Conservation (phyloP, 1,284 basidiomycete genomes). For the Cutaneotrichosporon dermatis region DNA sequence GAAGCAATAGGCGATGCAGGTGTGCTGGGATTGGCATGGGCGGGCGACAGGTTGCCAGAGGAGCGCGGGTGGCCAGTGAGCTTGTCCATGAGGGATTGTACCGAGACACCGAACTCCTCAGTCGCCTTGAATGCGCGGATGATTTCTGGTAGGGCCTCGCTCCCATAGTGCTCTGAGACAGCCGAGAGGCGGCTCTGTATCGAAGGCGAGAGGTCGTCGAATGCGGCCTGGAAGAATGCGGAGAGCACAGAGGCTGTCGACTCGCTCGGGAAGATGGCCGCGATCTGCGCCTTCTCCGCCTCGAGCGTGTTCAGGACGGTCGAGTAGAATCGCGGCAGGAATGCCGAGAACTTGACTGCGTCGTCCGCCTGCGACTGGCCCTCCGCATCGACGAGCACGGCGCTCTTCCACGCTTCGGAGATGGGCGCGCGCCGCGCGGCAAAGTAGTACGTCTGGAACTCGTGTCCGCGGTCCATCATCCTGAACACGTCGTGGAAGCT, state of each 20-base stretch:
- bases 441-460: slow-evolving; percentile 90
- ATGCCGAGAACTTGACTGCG: slow-evolving; percentile 55
- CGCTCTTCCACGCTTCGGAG: slow-evolving; percentile 64
- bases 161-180: slow-evolving; percentile 61
- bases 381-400: slow-evolving; percentile 6
- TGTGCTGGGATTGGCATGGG: not conserved
- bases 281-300: slow-evolving; percentile 67
- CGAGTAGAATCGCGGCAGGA: slow-evolving; percentile 62
- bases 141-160: slow-evolving; percentile 62
- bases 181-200: slow-evolving; percentile 69
- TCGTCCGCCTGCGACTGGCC: not conserved
- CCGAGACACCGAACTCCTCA: slow-evolving; percentile 69
- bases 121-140: slow-evolving; percentile 67
- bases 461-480: slow-evolving; percentile 80
- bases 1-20: too few species aligned
- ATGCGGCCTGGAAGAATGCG: slow-evolving; percentile 70
- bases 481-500: slow-evolving; percentile 76
- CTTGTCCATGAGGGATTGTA: slow-evolving; percentile 72
- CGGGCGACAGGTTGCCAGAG: slow-evolving; percentile 1
- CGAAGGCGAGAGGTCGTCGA: slow-evolving; percentile 71
- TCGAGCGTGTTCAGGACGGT: slow-evolving; percentile 60
- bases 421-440: slow-evolving; percentile 66
- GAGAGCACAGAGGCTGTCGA: slow-evolving; percentile 64
- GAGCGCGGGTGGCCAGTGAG: slow-evolving; percentile 12
- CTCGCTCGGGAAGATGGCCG: slow-evolving; percentile 64